Conservation (phyloP, 768 basidiomycete genomes). For the Phylloporus arenicola region DNA sequence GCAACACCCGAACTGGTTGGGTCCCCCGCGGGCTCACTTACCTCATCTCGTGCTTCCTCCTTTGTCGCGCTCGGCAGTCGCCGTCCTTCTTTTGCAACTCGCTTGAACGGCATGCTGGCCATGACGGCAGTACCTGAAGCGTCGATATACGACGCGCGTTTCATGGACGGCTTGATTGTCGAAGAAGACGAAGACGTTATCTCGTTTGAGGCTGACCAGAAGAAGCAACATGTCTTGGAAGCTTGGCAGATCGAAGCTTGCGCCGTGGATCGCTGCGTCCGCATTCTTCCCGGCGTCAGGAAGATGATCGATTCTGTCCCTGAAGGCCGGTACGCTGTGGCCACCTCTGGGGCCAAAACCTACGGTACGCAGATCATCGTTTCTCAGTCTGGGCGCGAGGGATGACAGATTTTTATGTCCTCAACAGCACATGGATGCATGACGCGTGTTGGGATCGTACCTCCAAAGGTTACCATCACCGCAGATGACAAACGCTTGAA, state of each 20-base stretch:
- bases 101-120: conserved; percentile 37
- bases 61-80: conserved; percentile 32
- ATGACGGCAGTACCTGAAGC: conserved; percentile 33
- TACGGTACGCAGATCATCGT: conserved; percentile 42
- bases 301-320: conserved; percentile 63
- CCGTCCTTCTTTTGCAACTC: conserved; percentile 44
- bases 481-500: conserved; percentile 72
- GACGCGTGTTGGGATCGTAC: conserved; percentile 62
- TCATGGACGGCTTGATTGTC: conserved; percentile 26
- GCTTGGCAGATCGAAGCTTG: conserved; percentile 56
- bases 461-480: conserved; percentile 66
- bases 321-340: conserved; percentile 61
- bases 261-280: conserved; percentile 56
- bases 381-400: not conserved
- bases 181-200: conserved; percentile 34
- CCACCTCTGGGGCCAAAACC: conserved; percentile 69
- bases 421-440: conserved; percentile 57
- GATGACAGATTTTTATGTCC: not conserved
- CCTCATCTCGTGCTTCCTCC: conserved; percentile 42
- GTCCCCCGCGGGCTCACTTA: conserved; percentile 34
- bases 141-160: conserved; percentile 18
- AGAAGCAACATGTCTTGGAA: conserved; percentile 29
- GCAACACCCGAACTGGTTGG: conserved; percentile 39
- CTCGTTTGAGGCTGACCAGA: conserved; percentile 21
- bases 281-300: conserved; percentile 66